A percentile compares a stretch with the other conserved stretches of the same genome.
phyloP scores from a whole-genome alignment of 345 rosid genomes.

The Cochlearia excelsa region DNA sequence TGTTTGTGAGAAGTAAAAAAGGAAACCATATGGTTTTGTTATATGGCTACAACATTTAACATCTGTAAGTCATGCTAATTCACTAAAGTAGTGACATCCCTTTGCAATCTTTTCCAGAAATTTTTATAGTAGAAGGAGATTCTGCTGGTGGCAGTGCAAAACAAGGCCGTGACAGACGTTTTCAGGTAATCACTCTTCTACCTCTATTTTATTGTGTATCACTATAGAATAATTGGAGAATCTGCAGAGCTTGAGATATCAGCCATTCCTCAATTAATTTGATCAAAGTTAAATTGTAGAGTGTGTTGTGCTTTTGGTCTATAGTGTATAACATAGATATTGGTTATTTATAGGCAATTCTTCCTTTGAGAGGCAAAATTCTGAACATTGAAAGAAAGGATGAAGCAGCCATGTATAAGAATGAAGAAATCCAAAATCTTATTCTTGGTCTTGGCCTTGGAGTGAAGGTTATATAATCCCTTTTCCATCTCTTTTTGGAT shows the following conservation, averaged over 20 bases:
- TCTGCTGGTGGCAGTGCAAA: constrained; percentile 99
- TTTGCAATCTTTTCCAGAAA: constrained; percentile 51
- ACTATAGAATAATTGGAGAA: constrained; percentile 3
- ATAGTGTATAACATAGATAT: constrained; percentile 7
- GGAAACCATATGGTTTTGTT: not conserved
- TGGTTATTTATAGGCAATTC: constrained; percentile 72
- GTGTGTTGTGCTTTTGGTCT: constrained; percentile 6
- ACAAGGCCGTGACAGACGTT: constrained; percentile 97
- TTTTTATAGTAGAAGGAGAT: constrained; percentile 97
- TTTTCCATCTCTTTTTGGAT: constrained; percentile 14
- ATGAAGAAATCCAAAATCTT: constrained; percentile 93
- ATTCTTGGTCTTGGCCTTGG: constrained; percentile 97
- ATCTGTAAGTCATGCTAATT: constrained; percentile 1
- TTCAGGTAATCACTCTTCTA: constrained; percentile 61
- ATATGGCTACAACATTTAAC: not conserved
- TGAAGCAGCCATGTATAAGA: constrained; percentile 98
- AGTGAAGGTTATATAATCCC: constrained; percentile 58
- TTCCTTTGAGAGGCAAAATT: constrained; percentile 95
- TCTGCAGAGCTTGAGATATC: not conserved
- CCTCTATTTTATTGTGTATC: constrained; percentile 13
- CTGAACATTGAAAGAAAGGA: constrained; percentile 91
- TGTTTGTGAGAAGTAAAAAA: constrained; percentile 9
- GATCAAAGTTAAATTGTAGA: not conserved
- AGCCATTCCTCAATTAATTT: constrained; percentile 1
- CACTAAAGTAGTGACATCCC: constrained; percentile 21